A percentile compares a stretch with the other conserved stretches of the same genome.
phyloP scores from a whole-genome alignment of 495 filamentous ascomycete species.

The Neurospora terricola region DNA sequence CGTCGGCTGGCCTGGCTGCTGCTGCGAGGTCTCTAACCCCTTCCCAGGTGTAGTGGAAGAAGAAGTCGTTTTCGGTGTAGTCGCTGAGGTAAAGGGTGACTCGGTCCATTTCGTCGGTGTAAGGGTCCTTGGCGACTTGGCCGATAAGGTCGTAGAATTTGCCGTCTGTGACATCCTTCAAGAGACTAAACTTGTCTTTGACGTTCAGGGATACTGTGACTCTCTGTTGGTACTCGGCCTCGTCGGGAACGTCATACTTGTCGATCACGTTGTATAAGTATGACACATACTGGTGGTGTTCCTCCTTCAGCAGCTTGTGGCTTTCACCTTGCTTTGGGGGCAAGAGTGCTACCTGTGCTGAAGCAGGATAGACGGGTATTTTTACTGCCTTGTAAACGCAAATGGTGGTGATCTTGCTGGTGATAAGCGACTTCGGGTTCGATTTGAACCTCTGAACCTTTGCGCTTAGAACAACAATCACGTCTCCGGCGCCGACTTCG shows the following conservation, averaged over 20 bases:
- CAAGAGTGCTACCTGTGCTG: constrained; percentile 23
- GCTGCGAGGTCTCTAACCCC: constrained; percentile 26
- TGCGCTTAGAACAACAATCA: constrained; percentile 28
- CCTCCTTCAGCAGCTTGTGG: constrained; percentile 6
- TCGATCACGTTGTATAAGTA: constrained; percentile 30
- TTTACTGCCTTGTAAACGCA: constrained; percentile 26
- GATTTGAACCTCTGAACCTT: constrained; percentile 22
- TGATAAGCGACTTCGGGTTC: constrained; percentile 26
- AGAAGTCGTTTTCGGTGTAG: constrained; percentile 59
- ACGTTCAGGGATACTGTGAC: constrained; percentile 27
- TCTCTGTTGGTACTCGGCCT: constrained; percentile 35
- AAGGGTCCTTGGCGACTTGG: constrained; percentile 62
- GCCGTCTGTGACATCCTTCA: constrained; percentile 51
- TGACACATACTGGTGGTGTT: constrained; percentile 30
- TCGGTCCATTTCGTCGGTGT: constrained; percentile 29
- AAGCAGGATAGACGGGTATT: constrained; percentile 29
- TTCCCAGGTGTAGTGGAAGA: constrained; percentile 49
- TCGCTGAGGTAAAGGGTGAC: constrained; percentile 72
- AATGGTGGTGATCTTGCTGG: constrained; percentile 25
- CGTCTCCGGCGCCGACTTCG: constrained; percentile 25
- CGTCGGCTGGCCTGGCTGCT: constrained; percentile 9
- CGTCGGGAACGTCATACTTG: constrained; percentile 32
- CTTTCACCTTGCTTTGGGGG: constrained; percentile 3
- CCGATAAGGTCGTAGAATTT: constrained; percentile 62
- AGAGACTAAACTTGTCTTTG: constrained; percentile 49